phyloP scores from a whole-genome alignment of 257 asterid genomes.

The Nicotiana obtusifolia region DNA sequence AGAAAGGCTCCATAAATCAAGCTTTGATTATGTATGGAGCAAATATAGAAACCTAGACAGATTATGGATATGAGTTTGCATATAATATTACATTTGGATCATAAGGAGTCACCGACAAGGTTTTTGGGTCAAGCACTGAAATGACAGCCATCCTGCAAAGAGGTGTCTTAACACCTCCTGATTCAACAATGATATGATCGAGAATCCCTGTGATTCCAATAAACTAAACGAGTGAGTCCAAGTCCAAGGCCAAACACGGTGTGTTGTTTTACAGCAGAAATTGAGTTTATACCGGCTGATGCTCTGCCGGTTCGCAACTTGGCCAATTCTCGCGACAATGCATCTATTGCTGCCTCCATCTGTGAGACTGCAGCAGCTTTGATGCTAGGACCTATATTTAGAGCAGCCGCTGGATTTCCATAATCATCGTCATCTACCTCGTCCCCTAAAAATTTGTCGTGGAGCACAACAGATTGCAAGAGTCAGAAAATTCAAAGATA shows the following conservation, averaged over 20 bases:
- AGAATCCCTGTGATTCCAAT: slow-evolving; percentile 65
- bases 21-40: not conserved
- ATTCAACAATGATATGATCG: slow-evolving; percentile 88
- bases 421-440: slow-evolving; percentile 38
- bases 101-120: slow-evolving; percentile 74
- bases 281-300: slow-evolving; percentile 47
- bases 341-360: slow-evolving; percentile 85
- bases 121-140: slow-evolving; percentile 81
- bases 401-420: slow-evolving; percentile 16
- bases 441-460: slow-evolving; percentile 20
- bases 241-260: not conserved
- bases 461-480: not conserved
- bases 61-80: slow-evolving; percentile 8
- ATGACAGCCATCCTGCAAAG: slow-evolving; percentile 84
- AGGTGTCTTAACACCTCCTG: slow-evolving; percentile 65
- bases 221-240: not conserved
- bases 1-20: not conserved
- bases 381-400: slow-evolving; percentile 38
- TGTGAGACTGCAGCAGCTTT: slow-evolving; percentile 54
- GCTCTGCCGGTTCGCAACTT: slow-evolving; percentile 94
- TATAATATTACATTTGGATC: slow-evolving; percentile 66
- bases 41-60: not conserved
- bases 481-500: not conserved
- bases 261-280: not conserved
- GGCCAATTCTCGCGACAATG: slow-evolving; percentile 75